Conservation (phyloP, 306 rosid species). For the Oxytropis ochrocephala region DNA sequence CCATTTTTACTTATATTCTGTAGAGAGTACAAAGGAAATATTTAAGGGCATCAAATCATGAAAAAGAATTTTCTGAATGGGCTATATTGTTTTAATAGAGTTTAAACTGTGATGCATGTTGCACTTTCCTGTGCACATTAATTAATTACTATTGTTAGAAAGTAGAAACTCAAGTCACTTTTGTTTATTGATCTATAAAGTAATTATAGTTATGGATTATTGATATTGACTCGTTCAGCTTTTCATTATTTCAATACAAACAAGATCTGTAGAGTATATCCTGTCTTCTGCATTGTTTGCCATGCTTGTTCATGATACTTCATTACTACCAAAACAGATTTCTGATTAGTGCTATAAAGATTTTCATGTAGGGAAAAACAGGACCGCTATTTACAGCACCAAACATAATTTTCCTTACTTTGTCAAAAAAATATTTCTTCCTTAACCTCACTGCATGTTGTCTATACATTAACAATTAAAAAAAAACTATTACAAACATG, state of each 20-base stretch:
- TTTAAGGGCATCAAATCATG: no score
- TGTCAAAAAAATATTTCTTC: no score
- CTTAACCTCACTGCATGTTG: background rate
- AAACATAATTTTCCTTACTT: background rate
- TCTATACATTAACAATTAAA: background rate
- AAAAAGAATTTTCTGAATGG: no score
- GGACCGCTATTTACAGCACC: background rate
- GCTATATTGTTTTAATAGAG: no score
- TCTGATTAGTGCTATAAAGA: background rate
- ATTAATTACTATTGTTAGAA: background rate
- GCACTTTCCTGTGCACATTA: background rate
- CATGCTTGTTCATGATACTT: background rate
- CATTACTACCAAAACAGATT: background rate
- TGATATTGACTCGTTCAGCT: background rate
- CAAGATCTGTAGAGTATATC: background rate
- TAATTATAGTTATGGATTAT: background rate
- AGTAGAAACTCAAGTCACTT: background rate
- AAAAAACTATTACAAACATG: background rate
- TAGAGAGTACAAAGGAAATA: no score
- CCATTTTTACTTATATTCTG: no score
- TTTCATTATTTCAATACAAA: background rate
- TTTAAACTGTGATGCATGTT: background rate
- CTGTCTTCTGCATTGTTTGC: constrained; percentile 7
- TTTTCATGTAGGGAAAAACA: background rate
- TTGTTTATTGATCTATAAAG: background rate